Percentiles rank a stretch among this genome's conserved stretches.
Conservation (phyloP, 495 filamentous ascomycete genomes). For the Penicillium lividum region DNA sequence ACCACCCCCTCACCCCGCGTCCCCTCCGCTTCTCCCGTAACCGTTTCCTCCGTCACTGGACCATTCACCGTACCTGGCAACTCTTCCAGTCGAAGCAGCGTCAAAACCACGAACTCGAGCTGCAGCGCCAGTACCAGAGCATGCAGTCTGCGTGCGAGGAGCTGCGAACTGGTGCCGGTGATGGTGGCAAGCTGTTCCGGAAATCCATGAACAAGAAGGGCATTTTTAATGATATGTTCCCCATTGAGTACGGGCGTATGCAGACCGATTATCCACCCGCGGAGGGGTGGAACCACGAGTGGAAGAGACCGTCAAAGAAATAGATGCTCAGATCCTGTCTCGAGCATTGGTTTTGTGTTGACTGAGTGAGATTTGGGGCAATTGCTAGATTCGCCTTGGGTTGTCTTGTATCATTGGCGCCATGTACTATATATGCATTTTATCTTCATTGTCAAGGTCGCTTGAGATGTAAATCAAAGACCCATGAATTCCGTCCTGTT, state of each 20-base stretch:
- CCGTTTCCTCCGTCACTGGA: conserved; percentile 94
- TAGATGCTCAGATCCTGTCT: conserved; percentile 21
- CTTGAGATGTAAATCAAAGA: conserved; percentile 1
- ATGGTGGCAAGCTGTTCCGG: conserved; percentile 78
- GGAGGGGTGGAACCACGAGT: conserved; percentile 76
- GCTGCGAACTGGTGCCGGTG: conserved; percentile 67
- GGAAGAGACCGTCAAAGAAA: conserved; percentile 42
- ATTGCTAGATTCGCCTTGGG: not conserved
- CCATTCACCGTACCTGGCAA: conserved; percentile 94
- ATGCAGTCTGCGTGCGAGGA: conserved; percentile 83
- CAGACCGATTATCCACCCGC: conserved; percentile 75
- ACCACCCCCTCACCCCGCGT: conserved; percentile 66
- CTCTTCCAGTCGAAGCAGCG: conserved; percentile 67
- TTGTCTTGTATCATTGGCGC: conserved; percentile 30
- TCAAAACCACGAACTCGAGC: conserved; percentile 56
- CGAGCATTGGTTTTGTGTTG: conserved; percentile 14
- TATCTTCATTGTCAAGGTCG: conserved; percentile 11
- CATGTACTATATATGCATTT: conserved; percentile 31
- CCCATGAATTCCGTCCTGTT: not conserved
- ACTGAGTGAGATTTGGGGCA: conserved; percentile 7
- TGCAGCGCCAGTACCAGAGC: conserved; percentile 74
- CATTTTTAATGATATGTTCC: conserved; percentile 63
- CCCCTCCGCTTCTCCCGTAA: conserved; percentile 85
- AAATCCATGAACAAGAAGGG: conserved; percentile 84
- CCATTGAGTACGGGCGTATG: conserved; percentile 83